Evolutionary conservation across 352 stramenopile genomes (phyloP).

Genomic region (Pythium dissimile): DNA sequence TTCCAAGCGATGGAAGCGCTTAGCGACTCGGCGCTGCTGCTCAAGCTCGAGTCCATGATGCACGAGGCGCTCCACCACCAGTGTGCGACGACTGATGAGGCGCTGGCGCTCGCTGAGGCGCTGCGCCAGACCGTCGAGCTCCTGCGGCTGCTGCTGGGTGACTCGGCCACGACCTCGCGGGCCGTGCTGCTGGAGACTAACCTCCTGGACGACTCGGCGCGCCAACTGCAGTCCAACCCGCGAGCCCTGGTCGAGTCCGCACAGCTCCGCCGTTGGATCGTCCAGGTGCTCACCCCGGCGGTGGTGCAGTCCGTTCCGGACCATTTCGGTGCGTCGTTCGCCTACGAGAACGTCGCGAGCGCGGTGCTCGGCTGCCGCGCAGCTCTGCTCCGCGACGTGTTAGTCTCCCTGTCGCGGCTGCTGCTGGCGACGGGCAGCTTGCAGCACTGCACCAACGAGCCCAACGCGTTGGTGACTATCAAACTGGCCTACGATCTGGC

Average conservation of each 20-base stretch:
- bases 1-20: conserved; percentile 29
- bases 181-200: neutral
- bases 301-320: conserved; percentile 12
- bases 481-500: conserved; percentile 44
- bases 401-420: conserved; percentile 42
- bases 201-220: neutral
- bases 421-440: conserved; percentile 39
- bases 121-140: conserved; percentile 17
- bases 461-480: conserved; percentile 31
- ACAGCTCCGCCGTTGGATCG: neutral
- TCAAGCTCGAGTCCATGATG: conserved; percentile 42
- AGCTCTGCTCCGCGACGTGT: conserved; percentile 22
- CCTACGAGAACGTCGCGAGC: neutral
- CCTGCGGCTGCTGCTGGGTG: neutral
- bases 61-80: conserved; percentile 55
- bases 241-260: neutral
- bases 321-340: neutral
- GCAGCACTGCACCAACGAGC: conserved; percentile 42
- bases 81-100: conserved; percentile 33
- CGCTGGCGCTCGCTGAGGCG: conserved; percentile 14
- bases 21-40: conserved; percentile 26
- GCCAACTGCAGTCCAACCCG: neutral
- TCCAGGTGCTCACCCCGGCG: conserved; percentile 3
- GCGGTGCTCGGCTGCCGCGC: neutral
- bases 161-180: neutral